Base-by-base conservation (phyloP, 192 early-diverging fungal genomes). In the Coemansia sp. region DNA sequence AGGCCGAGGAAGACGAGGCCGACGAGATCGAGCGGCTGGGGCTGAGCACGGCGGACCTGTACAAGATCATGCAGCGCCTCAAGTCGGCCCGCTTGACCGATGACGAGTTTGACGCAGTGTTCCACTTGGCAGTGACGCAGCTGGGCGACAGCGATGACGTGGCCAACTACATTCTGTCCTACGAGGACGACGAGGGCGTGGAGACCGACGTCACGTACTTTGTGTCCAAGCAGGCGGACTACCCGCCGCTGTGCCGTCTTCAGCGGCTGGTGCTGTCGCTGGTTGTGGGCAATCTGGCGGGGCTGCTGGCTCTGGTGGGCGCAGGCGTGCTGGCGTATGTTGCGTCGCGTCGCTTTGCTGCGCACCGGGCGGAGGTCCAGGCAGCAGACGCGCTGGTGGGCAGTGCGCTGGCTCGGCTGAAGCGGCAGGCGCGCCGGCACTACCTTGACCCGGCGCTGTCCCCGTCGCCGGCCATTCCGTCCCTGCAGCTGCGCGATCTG, bases 401-500 rank as follows among this genome's bases (percentile, higher is more conserved):
- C 38, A 56, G 59, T 17, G 70, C 79, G 10, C 52, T 82, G 43
- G 52, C 42, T 14, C 64, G 76, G n/a, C 76, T 82, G 10, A 60
- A 65, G 58, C 75, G 79, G 20, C 77, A 86, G 64, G 80, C 80
- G 0, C 76, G 75, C 12, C 58, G 64, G 0, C 74, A 84, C 43
- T 79, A 76, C 50, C 37, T 79, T 2, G 81, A 86, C 30, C 82
- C 83, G 7, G 66, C 79, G 11, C 60, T 79, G 21, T 81, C 72
- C 40, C 80, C 83, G 31, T 69, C 73, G n/a, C 64, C 69, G 3
- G 79, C 60, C 20, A 66, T 78, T 15, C 68, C 74, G 36, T 72
- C 69, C 37, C 58, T 73, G 46, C 83, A 86, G 66, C 68, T 86
- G 41, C 78, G 84, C 42, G 84, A 86, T 53, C 65, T 80, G 16